Evolutionary conservation across 805 yeast genomes (phyloP), one percentile per base, ranked within the genome.

Genomic region (Candida railenensis): DNA sequence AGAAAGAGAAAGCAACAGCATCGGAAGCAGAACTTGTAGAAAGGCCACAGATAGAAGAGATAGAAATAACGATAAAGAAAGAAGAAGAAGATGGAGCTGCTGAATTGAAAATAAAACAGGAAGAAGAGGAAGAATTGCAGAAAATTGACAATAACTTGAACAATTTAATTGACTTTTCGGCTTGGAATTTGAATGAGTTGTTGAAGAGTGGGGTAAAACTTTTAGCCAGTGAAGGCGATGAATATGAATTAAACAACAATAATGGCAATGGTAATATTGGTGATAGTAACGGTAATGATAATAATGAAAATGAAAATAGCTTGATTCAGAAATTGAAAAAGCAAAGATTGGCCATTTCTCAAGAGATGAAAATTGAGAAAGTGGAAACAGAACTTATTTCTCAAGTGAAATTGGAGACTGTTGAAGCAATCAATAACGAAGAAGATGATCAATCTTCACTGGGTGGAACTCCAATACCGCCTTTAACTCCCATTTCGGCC

Each of bases 201-300:
- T 55, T 83, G 30, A 69, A 74, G 43, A 69, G 80, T 19, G 81
- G 82, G 1, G 69, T 69, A 40, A 76, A 81, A 42, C 69, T 87
- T 12, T 69, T 87, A 25, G 89, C 94, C 2, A 76, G 84, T 14
- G 84, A 84, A 2, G 85, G 84, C 11, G 60, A 59, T 5, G 76
- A 69, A 40, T 65, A 54, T 44, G 63, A 56, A 37, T 51, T 51
- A 11, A 36, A 45, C 14, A 48, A 47, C 4, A 52, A 37, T 11
- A 18, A 50, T 34, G 34, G 47, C 16, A 34, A 39, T 25, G 30
- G 11, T 11, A 25, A 25, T 25, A 25, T 25, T 25, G 19, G 40
- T 21, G 49, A 56, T 34, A 45, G 46, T 8, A 51, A 50, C 22
- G 48, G 51, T 9, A 43, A 48, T 4, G 33, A 40, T n/a, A 16